A percentile compares a stretch with the other conserved stretches of the same genome.
Conservation (phyloP, 192 early-diverging fungal species). For the Coemansia sp. region DNA sequence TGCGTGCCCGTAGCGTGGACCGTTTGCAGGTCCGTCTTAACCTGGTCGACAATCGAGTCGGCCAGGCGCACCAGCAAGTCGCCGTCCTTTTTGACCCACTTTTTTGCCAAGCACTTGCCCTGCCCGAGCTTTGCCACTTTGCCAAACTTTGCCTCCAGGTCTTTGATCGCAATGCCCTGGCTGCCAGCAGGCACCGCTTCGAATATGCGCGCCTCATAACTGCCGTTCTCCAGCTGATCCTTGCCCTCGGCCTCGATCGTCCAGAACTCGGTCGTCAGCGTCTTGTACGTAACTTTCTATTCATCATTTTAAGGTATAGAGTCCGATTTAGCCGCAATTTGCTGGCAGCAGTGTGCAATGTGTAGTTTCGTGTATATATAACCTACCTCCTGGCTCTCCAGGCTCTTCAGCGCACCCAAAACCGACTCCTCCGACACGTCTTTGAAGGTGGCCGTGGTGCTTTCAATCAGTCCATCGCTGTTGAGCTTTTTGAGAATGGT, state of each 20-base stretch:
- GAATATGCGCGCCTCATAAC: conserved; percentile 93
- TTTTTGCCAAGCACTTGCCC: conserved; percentile 95
- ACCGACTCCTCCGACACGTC: conserved; percentile 67
- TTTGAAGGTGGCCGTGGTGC: conserved; percentile 62
- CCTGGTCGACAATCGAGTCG: conserved; percentile 80
- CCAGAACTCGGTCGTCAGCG: conserved; percentile 79
- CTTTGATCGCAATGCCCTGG: conserved; percentile 82
- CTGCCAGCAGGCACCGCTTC: conserved; percentile 75
- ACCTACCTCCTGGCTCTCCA: conserved; percentile 81
- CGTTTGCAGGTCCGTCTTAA: conserved; percentile 68
- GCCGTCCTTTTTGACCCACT: conserved; percentile 91
- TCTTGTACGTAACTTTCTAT: conserved; percentile 74
- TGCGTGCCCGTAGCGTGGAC: conserved; percentile 65
- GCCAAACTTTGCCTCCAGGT: conserved; percentile 75
- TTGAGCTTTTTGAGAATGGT: conserved; percentile 59
- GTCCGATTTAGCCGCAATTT: not conserved
- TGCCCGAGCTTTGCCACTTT: conserved; percentile 86
- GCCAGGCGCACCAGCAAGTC: conserved; percentile 73
- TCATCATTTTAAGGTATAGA: conserved; percentile 3
- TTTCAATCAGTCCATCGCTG: conserved; percentile 62
- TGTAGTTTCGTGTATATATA: not conserved
- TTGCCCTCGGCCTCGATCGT: conserved; percentile 85
- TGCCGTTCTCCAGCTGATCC: conserved; percentile 81
- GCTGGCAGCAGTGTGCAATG: no score
- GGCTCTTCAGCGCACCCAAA: conserved; percentile 80